A percentile compares a stretch with the other conserved stretches of the same genome.
Evolutionary conservation across 2,329 filamentous ascomycete species (phyloP).

Genomic region (Onygenales sp.): DNA sequence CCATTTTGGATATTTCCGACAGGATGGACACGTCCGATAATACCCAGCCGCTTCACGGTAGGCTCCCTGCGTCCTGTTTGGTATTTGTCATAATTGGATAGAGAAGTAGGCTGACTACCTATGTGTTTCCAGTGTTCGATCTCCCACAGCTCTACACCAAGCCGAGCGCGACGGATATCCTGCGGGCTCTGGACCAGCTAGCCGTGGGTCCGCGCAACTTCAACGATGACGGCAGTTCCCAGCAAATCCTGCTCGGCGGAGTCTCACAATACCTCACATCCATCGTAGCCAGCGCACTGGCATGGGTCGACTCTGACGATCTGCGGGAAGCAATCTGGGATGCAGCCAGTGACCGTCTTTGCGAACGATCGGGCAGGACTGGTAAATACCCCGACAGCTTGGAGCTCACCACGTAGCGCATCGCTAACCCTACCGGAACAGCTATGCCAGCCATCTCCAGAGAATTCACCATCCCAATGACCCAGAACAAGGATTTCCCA

Average conservation of each 20-base stretch:
- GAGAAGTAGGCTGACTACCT: slow-evolving; percentile 18
- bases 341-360: slow-evolving; percentile 66
- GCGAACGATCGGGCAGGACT: slow-evolving; percentile 74
- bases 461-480: slow-evolving; percentile 47
- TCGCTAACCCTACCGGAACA: slow-evolving; percentile 12
- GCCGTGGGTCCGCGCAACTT: slow-evolving; percentile 52
- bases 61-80: slow-evolving; percentile 15
- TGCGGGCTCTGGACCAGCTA: slow-evolving; percentile 57
- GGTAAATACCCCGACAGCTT: slow-evolving; percentile 32
- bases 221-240: slow-evolving; percentile 18
- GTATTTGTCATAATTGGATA: slow-evolving; percentile 17
- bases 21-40: slow-evolving; percentile 24
- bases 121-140: slow-evolving; percentile 47
- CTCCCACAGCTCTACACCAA: slow-evolving; percentile 76
- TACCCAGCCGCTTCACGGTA: slow-evolving; percentile 29
- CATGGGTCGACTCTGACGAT: slow-evolving; percentile 37
- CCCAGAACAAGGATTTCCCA: slow-evolving; percentile 41
- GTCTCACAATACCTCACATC: slow-evolving; percentile 37
- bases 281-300: slow-evolving; percentile 35
- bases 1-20: neutral
- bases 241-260: slow-evolving; percentile 28
- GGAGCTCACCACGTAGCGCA: slow-evolving; percentile 9
- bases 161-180: slow-evolving; percentile 56
- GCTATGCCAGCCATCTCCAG: slow-evolving; percentile 57
- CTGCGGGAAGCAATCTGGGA: slow-evolving; percentile 51